Conservation (phyloP, 1,139 yeast species). For the Candida glucosophila region DNA sequence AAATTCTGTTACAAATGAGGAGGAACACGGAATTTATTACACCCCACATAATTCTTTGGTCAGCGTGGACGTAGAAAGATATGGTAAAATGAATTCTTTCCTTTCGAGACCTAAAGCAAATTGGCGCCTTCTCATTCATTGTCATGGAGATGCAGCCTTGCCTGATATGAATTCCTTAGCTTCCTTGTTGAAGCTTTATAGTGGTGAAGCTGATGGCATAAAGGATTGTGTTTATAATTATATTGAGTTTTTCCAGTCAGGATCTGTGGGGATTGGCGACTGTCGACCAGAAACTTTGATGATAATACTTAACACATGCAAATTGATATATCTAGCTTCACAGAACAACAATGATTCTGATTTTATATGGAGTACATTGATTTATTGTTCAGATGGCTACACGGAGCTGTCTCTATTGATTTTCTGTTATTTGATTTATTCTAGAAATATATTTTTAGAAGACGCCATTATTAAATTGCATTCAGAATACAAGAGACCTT, state of each 20-base stretch:
- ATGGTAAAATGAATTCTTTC: slow-evolving; percentile 12
- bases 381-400: slow-evolving; percentile 86
- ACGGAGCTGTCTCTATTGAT: slow-evolving; percentile 79
- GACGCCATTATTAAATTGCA: slow-evolving; percentile 56
- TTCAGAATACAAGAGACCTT: slow-evolving; percentile 59
- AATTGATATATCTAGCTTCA: slow-evolving; percentile 39
- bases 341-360: slow-evolving; percentile 17
- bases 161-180: slow-evolving; percentile 36
- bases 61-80: slow-evolving; percentile 11
- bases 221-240: slow-evolving; percentile 22
- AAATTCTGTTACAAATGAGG: slow-evolving; percentile 4
- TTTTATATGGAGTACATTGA: slow-evolving; percentile 26
- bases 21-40: slow-evolving; percentile 41
- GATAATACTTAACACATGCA: slow-evolving; percentile 57
- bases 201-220: slow-evolving; percentile 16
- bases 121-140: slow-evolving; percentile 30
- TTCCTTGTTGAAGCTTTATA: slow-evolving; percentile 24
- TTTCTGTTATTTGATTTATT: slow-evolving; percentile 62
- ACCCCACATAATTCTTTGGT: slow-evolving; percentile 45
- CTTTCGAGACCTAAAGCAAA: slow-evolving; percentile 29
- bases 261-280: slow-evolving; percentile 69
- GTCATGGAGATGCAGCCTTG: slow-evolving; percentile 50
- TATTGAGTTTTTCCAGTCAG: slow-evolving; percentile 76
- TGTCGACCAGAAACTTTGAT: slow-evolving; percentile 47
- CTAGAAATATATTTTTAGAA: slow-evolving; percentile 45